Evolutionary conservation across 2,329 filamentous ascomycete species (phyloP).

Genomic region (Fusarium avenaceum): DNA sequence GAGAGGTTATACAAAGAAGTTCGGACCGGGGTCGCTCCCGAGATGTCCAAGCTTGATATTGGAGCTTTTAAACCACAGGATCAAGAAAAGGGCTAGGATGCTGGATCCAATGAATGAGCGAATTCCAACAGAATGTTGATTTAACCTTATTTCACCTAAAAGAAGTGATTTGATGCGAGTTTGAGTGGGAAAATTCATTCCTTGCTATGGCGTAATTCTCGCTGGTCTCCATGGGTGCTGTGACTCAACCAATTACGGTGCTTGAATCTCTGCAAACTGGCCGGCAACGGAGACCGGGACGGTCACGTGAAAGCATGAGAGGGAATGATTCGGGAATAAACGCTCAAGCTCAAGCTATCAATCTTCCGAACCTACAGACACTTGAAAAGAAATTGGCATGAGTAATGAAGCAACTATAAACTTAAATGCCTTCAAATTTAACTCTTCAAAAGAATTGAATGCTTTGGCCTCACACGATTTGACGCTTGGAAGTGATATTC

Average conservation of each 20-base stretch:
- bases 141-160: slow-evolving; percentile 28
- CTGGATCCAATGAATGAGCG: slow-evolving; percentile 32
- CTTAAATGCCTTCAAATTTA: rapidly evolving
- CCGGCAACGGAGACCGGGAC: slow-evolving; percentile 40
- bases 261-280: slow-evolving; percentile 21
- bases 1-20: slow-evolving; percentile 28
- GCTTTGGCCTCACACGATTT: not conserved
- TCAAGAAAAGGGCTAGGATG: slow-evolving; percentile 23
- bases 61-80: slow-evolving; percentile 14
- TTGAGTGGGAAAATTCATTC: slow-evolving; percentile 38
- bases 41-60: slow-evolving; percentile 23
- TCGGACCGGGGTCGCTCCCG: slow-evolving; percentile 30
- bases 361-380: not conserved
- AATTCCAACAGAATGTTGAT: slow-evolving; percentile 27
- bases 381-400: not conserved
- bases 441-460: not conserved
- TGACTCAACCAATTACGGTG: slow-evolving; percentile 48
- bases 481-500: not conserved
- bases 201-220: slow-evolving; percentile 50
- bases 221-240: slow-evolving; percentile 29
- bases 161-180: slow-evolving; percentile 40
- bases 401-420: not conserved
- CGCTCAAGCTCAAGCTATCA: not conserved
- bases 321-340: slow-evolving; percentile 1
- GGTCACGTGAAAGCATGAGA: slow-evolving; percentile 34